Percentiles rank a stretch among this genome's conserved stretches.
These are phyloP conservation scores for Elaeis guineensis DNA, from an alignment of 176 grass and related monocot species.

Conservation along the genomic window DNA sequence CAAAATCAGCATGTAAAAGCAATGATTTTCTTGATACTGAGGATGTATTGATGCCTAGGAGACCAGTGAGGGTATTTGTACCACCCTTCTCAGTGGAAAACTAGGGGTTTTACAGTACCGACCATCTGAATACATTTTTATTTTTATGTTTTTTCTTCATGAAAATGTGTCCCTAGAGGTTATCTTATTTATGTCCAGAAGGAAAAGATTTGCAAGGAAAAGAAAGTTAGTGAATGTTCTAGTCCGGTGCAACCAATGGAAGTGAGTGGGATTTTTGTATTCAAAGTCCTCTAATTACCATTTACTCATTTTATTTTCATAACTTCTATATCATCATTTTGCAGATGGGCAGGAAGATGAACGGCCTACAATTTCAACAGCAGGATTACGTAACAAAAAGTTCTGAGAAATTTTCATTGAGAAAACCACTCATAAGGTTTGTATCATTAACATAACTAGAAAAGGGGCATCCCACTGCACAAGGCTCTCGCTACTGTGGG, in stretches of 20 bases:
- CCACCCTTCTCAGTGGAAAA: background rate
- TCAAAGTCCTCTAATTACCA: background rate
- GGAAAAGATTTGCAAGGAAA: background rate
- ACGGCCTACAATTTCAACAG: background rate
- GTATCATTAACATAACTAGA: no score
- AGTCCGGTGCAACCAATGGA: background rate
- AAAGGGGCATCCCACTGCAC: no score
- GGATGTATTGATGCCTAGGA: background rate
- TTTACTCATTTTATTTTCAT: background rate
- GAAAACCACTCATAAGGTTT: background rate
- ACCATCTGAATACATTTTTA: background rate
- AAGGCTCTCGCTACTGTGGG: no score
- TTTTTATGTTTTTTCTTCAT: background rate
- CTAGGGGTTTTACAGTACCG: background rate
- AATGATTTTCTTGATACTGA: background rate
- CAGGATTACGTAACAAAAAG: background rate
- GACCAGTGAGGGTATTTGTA: background rate
- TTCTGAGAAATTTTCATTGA: background rate
- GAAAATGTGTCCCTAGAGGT: background rate
- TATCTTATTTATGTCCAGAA: background rate
- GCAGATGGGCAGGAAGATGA: background rate
- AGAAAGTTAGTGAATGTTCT: background rate
- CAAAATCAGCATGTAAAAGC: background rate
- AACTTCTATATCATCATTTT: background rate
- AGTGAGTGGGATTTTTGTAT: background rate